Evolutionary conservation across 306 rosid genomes (phyloP).

Genomic region (apple (Malus domestica)): DNA sequence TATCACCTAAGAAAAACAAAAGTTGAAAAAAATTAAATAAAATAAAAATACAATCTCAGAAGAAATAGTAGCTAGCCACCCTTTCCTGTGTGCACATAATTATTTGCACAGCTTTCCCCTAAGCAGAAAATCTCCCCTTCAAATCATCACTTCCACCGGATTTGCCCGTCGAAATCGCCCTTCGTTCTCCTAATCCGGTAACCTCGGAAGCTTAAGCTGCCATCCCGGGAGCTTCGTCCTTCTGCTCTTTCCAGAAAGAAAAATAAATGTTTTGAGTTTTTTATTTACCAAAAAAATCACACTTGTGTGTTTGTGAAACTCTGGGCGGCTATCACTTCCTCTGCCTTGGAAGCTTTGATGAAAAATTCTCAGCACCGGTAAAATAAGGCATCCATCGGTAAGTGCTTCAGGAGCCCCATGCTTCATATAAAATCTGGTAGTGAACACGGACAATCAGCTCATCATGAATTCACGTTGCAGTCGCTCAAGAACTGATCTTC

Average conservation of each 20-base stretch:
- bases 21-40: neutral
- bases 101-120: conserved; percentile 25
- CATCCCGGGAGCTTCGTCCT: conserved; percentile 9
- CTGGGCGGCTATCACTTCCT: conserved; percentile 33
- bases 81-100: conserved; percentile 30
- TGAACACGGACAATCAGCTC: conserved; percentile 19
- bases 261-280: conserved; percentile 32
- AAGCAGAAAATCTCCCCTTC: conserved; percentile 24
- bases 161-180: conserved; percentile 12
- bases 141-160: conserved; percentile 31
- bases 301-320: conserved; percentile 37
- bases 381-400: conserved; percentile 36
- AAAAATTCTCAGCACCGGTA: conserved; percentile 33
- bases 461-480: conserved; percentile 79
- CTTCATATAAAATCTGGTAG: conserved; percentile 32
- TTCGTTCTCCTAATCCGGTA: conserved; percentile 22
- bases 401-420: conserved; percentile 32
- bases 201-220: conserved; percentile 33
- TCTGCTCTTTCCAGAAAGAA: conserved; percentile 23
- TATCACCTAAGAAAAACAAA: conserved; percentile 20
- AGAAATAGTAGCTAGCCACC: conserved; percentile 20
- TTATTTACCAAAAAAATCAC: conserved; percentile 54
- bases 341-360: conserved; percentile 23
- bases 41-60: conserved; percentile 26
- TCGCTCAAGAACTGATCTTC: conserved; percentile 85